Evolutionary conservation across 2,329 filamentous ascomycete genomes (phyloP), one percentile per base, ranked within the genome.

Genomic region (Monosporascus sp.): DNA sequence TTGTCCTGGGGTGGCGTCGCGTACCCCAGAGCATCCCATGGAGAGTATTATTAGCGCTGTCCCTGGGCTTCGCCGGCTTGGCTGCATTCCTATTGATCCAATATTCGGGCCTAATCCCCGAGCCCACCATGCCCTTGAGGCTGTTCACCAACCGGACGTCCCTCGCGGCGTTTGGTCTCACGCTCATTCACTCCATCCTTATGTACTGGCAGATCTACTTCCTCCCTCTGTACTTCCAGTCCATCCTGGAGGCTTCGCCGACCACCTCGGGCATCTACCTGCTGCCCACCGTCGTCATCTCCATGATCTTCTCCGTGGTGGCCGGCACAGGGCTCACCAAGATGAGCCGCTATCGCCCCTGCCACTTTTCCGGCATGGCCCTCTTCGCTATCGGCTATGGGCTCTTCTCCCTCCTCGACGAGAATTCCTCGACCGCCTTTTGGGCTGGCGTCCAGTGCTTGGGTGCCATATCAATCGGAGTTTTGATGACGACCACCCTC

Each of bases 61-160:
- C 20, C 22, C 9, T 50, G 7, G 48, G 38, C 24, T 11, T 38
- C 7, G 26, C 24, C 31, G 38, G 37, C 20, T 19, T 37, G 22
- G 22, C 24, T n/a, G 38, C 19, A 2, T 50, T 44, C 19, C n/a
- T 24, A 3, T 17, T 27, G 4, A 24, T 19, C 20, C 46, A 7
- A 20, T 31, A 17, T 31, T 48, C 46, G n/a, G 22, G 46, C 14
- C 19, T 14, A 17, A 31, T n/a, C 22, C 1, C 55, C 52, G 6
- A 56, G 27, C 50, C 65, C 1, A 68, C 70, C 38, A 71, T 78
- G 54, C 75, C 75, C 0, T 63, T 68, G 2, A 61, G 64, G 8
- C 62, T 78, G n/a, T 78, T 79, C 64, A 59, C 58, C 1, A 77
- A 74, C 56, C 65, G 70, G 5, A 77, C 73, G 2, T 63, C 55